phyloP scores from a whole-genome alignment of 306 rosid genomes.

The Medicago arabica region DNA sequence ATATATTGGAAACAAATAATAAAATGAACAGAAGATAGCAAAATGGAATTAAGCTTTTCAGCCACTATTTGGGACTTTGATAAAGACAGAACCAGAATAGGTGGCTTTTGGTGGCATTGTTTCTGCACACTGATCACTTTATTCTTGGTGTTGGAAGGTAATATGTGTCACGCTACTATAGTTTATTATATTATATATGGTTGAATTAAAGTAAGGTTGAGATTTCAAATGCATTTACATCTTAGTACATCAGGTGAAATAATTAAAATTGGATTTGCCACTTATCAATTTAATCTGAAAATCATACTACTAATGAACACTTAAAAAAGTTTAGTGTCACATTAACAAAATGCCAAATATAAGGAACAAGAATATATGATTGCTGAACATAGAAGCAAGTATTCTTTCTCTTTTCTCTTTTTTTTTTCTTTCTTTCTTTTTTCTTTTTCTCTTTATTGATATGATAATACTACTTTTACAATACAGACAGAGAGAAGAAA shows the following conservation, averaged over 20 bases:
- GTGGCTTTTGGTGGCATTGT: constrained; percentile 25
- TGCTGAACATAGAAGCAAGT: constrained; percentile 35
- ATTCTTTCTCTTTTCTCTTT: constrained; percentile 33
- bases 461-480: constrained; percentile 35
- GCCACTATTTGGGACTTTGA: constrained; percentile 42
- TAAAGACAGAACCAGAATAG: constrained; percentile 38
- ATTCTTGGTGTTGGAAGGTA: constrained; percentile 33
- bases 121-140: constrained; percentile 39
- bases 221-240: constrained; percentile 1
- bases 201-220: background rate
- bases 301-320: background rate
- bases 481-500: constrained; percentile 31
- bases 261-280: constrained; percentile 7
- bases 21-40: background rate
- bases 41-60: constrained; percentile 40
- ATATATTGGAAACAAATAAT: background rate
- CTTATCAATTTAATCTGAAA: background rate
- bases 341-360: constrained; percentile 9
- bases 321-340: background rate
- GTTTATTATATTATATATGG: background rate
- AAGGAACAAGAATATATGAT: constrained; percentile 39
- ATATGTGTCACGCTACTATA: background rate
- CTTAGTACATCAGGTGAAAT: background rate
- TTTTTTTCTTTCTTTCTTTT: background rate
- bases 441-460: constrained; percentile 40